A percentile compares a stretch with the other conserved stretches of the same genome.
Conservation (phyloP, 192 early-diverging fungal genomes). For the Irineochytrium annulatum region DNA sequence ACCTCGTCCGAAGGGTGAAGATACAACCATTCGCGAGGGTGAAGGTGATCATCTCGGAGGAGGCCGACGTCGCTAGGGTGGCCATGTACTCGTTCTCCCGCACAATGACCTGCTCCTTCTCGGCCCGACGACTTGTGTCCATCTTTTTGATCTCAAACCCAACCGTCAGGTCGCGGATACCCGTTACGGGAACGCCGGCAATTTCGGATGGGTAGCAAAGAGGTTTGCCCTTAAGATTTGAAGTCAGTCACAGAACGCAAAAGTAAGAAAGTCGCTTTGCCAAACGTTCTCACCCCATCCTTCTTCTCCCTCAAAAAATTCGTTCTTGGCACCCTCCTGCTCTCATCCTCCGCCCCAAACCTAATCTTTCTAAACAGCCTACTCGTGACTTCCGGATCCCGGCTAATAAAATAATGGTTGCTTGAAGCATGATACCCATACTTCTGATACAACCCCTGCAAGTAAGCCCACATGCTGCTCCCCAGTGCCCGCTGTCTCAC, state of each 20-base stretch:
- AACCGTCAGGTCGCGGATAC: slow-evolving; percentile 81
- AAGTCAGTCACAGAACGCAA: neutral
- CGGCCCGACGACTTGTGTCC: neutral
- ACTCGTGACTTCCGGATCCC: slow-evolving; percentile 65
- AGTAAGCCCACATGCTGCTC: slow-evolving; percentile 57
- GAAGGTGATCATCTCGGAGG: slow-evolving; percentile 92
- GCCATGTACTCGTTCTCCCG: slow-evolving; percentile 48
- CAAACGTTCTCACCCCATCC: slow-evolving; percentile 22
- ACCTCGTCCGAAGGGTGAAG: slow-evolving; percentile 31
- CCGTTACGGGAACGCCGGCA: slow-evolving; percentile 60
- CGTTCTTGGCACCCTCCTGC: neutral
- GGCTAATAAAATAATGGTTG: slow-evolving; percentile 86
- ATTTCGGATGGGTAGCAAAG: slow-evolving; percentile 71
- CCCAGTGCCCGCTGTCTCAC: slow-evolving; percentile 60
- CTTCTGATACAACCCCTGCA: slow-evolving; percentile 71
- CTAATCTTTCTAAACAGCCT: slow-evolving; percentile 79
- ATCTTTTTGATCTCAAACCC: slow-evolving; percentile 64
- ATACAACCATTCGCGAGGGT: slow-evolving; percentile 25
- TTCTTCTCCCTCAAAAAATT: neutral
- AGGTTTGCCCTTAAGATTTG: neutral
- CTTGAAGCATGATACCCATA: slow-evolving; percentile 82
- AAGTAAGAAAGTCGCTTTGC: slow-evolving; percentile 22
- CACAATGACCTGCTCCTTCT: neutral
- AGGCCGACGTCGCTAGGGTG: slow-evolving; percentile 64
- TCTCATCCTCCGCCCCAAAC: slow-evolving; percentile 50